Base-by-base conservation (phyloP, 2,329 filamentous ascomycete genomes). In the Lasiodiplodia theobromae region DNA sequence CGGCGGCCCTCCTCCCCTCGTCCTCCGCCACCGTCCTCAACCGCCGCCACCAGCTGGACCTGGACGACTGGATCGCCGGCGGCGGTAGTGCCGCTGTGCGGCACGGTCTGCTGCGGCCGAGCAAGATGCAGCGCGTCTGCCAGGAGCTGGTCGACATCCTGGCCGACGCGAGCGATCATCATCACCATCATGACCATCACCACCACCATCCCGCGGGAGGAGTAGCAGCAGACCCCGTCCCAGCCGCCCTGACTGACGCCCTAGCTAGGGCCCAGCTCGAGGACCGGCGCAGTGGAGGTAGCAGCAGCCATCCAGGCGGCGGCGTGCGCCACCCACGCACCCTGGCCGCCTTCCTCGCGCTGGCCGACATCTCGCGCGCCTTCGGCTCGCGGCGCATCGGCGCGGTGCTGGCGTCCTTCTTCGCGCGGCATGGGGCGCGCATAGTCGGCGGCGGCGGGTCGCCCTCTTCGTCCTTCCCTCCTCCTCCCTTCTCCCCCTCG, bases 311-410 rank as follows among this genome's bases (percentile, higher is more conserved):
- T n/a, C n/a, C n/a, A n/a, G n/a, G n/a, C n/a, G n/a, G 51, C 51
- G 64, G 23, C 10, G 54, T 40, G 6, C 56, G 34, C n/a, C 23
- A 38, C 44, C 54, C 40, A 7, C 53, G 56, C 40, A 51, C 66
- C 7, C 49, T 67, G 0, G 31, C 66, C 31, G 28, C 56, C 23
- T 68, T 68, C 66, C 23, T 64, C 21, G 34, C 25, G 16, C 49
- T 68, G 16, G 57, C 66, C 21, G 66, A 68, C 57, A 21, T 68
- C 21, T 64, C 57, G 16, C 66, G 66, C 37, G 25, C 47, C 16
- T 63, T 64, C n/a, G 28, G 38, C 23, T 63, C 66, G n/a, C 66
- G 49, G 18, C 47, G 49, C 12, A 21, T 68, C 8, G 66, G 47
- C 37, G 51, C 16, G 18, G 49, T 64, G 25, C 38, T 53, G 23